These are phyloP conservation scores for Pseudonectria buxi DNA, from an alignment of 2,329 filamentous ascomycete genomes.

Conservation along the genomic window DNA sequence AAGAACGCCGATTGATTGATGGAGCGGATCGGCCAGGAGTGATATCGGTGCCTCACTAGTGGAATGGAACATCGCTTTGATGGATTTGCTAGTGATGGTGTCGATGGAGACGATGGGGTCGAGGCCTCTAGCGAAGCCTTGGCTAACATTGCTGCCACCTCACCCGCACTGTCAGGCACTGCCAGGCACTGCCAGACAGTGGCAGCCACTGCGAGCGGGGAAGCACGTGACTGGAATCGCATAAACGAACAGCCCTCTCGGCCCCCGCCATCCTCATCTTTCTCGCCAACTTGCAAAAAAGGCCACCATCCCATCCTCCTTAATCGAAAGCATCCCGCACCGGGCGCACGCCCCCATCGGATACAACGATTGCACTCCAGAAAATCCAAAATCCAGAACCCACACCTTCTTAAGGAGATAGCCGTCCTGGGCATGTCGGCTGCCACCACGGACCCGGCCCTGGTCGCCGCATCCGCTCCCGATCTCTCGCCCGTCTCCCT, in stretches of 20 bases:
- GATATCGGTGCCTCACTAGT: too few species aligned
- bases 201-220: too few species aligned
- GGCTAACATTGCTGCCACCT: too few species aligned
- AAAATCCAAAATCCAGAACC: conserved; percentile 20
- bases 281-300: conserved; percentile 8
- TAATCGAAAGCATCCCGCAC: conserved; percentile 32
- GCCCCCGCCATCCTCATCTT: conserved; percentile 27
- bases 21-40: not conserved
- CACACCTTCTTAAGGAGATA: conserved; percentile 24
- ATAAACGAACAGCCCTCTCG: conserved; percentile 8
- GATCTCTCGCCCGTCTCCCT: conserved; percentile 22
- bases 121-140: not conserved
- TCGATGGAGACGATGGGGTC: not conserved
- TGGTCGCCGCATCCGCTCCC: conserved; percentile 26
- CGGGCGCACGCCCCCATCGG: conserved; percentile 25
- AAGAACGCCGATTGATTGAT: not conserved
- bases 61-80: too few species aligned
- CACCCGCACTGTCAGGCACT: too few species aligned
- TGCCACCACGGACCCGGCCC: conserved; percentile 32
- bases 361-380: conserved; percentile 33
- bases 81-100: not conserved
- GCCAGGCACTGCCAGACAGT: too few species aligned
- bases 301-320: conserved; percentile 17
- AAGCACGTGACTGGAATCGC: too few species aligned
- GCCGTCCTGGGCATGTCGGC: conserved; percentile 29